Evolutionary conservation across 2,329 filamentous ascomycete species (phyloP).

Genomic region (Colletotrichum lentis): DNA sequence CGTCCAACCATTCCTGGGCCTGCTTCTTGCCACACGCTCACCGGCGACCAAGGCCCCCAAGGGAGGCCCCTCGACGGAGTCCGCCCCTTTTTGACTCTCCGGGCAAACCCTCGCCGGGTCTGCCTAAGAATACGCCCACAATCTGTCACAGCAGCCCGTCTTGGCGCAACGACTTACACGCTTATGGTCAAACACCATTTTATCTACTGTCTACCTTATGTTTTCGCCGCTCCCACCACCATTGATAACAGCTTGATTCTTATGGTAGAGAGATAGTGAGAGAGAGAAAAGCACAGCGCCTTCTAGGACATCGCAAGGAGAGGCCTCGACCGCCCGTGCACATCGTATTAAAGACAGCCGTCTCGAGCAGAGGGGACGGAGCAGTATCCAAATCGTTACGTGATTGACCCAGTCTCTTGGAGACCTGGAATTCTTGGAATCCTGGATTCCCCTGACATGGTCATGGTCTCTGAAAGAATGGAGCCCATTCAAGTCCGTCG

Average conservation of each 20-base stretch:
- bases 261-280: neutral
- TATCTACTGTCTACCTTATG: slow-evolving; percentile 5
- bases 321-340: neutral
- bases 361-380: slow-evolving; percentile 33
- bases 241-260: neutral
- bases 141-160: slow-evolving; percentile 9
- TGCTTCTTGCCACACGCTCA: slow-evolving; percentile 23
- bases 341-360: neutral
- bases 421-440: slow-evolving; percentile 6
- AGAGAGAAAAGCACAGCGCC: neutral
- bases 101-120: slow-evolving; percentile 4
- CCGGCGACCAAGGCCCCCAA: slow-evolving; percentile 22
- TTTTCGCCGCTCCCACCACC: slow-evolving; percentile 7
- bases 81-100: slow-evolving; percentile 16
- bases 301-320: slow-evolving; percentile 3
- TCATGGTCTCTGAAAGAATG: slow-evolving; percentile 21
- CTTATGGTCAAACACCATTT: slow-evolving; percentile 16
- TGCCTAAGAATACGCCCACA: neutral
- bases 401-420: slow-evolving; percentile 37
- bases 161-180: slow-evolving; percentile 28
- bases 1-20: slow-evolving; percentile 24
- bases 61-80: slow-evolving; percentile 14
- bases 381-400: slow-evolving; percentile 35
- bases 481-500: slow-evolving; percentile 8
- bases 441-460: slow-evolving; percentile 17